These are phyloP conservation scores for Epichloe aotearoae DNA, from an alignment of 2,329 filamentous ascomycete genomes.

Conservation along the genomic window DNA sequence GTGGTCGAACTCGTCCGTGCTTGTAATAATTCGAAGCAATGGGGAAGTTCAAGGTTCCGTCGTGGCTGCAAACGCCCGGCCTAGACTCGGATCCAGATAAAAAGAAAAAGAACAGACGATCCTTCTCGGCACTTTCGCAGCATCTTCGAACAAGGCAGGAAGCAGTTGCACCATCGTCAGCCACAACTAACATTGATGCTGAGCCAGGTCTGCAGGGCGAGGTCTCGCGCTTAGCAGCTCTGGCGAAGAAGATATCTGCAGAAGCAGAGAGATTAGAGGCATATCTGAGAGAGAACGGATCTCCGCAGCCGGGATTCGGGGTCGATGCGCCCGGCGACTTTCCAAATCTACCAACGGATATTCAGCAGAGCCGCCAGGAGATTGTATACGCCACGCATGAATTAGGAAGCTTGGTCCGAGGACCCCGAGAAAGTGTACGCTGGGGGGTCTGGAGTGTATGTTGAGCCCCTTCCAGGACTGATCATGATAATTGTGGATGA, in stretches of 20 bases:
- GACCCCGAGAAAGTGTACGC: conserved; percentile 36
- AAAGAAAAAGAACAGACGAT: conserved; percentile 24
- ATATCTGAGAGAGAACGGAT: conserved; percentile 29
- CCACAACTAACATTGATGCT: conserved; percentile 1
- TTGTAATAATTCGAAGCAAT: conserved; percentile 9
- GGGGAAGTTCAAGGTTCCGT: conserved; percentile 21
- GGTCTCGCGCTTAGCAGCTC: conserved; percentile 26
- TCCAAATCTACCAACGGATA: conserved; percentile 31
- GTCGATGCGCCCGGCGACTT: conserved; percentile 31
- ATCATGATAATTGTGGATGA: neutral
- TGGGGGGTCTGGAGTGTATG: conserved; percentile 39
- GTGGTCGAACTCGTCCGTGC: neutral
- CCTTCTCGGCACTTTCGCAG: conserved; percentile 17
- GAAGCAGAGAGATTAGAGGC: conserved; percentile 37
- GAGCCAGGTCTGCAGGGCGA: conserved; percentile 2
- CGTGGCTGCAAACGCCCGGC: conserved; percentile 19
- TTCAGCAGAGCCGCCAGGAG: conserved; percentile 31
- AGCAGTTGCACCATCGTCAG: neutral
- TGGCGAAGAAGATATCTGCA: conserved; percentile 33
- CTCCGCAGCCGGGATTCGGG: conserved; percentile 31
- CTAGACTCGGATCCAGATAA: conserved; percentile 12
- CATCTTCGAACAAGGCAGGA: conserved; percentile 12
- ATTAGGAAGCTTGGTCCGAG: conserved; percentile 32
- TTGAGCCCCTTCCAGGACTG: conserved; percentile 1
- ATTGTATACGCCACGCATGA: conserved; percentile 36